Evolutionary conservation across 2,329 filamentous ascomycete species (phyloP).

Genomic region (Penicillium fuscoglaucum): DNA sequence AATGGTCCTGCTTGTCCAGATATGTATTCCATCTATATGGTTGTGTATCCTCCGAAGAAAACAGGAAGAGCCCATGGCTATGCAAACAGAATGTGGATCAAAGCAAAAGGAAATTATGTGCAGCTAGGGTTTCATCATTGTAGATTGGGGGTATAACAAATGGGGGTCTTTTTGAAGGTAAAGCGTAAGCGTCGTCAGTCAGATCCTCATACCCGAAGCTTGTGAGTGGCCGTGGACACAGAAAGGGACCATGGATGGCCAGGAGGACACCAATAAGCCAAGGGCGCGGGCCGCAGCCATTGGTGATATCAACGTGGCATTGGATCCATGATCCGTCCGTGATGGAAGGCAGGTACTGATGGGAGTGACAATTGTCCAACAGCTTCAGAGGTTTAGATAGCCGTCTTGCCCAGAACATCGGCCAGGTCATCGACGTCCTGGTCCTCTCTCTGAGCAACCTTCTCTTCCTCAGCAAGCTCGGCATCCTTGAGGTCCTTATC

Average conservation of each 20-base stretch:
- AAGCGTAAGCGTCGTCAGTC: conserved; percentile 23
- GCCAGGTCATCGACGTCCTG: conserved; percentile 81
- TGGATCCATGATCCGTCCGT: conserved; percentile 7
- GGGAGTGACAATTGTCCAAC: conserved; percentile 4
- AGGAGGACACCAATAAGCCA: background rate
- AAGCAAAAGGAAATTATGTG: conserved; percentile 24
- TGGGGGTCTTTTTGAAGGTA: conserved; percentile 18
- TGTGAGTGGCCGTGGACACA: background rate
- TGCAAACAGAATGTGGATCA: conserved; percentile 23
- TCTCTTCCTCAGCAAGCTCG: conserved; percentile 57
- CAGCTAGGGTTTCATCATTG: conserved; percentile 22
- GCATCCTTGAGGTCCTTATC: conserved; percentile 70
- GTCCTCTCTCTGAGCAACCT: conserved; percentile 70
- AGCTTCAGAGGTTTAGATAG: conserved; percentile 26
- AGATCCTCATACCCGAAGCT: conserved; percentile 16
- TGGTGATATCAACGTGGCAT: background rate
- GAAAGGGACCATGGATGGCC: conserved; percentile 1
- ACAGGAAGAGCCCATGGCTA: conserved; percentile 17
- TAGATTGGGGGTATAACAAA: conserved; percentile 28
- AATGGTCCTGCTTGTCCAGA: conserved; percentile 1
- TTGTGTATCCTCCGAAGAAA: conserved; percentile 19
- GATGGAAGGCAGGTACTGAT: conserved; percentile 2
- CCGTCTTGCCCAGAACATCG: conserved; percentile 71
- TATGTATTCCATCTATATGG: conserved; percentile 23
- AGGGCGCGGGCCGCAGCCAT: background rate